Evolutionary conservation across 2,329 filamentous ascomycete genomes (phyloP), one percentile per base, ranked within the genome.

Genomic region (Mycosphaerelloides madeirae): DNA sequence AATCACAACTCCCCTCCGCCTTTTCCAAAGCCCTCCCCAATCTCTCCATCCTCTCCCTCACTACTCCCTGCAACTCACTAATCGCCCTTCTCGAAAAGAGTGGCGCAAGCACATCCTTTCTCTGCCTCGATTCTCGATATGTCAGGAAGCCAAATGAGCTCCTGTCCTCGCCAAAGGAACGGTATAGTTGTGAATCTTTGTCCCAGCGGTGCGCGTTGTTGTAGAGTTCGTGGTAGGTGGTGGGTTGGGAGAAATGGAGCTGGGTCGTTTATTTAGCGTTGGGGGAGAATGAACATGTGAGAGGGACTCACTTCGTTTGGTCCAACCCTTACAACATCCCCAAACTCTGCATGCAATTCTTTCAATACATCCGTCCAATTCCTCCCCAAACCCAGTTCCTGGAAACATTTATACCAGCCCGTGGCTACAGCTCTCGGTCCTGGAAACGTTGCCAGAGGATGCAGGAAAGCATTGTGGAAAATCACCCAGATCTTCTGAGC

Each of bases 141-240:
- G 60, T 70, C 25, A 65, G 47, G 41, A 65, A 67, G 9, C 65
- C 68, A 49, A 74, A 71, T 22, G 65, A 68, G n/a, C 68, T 70
- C 14, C 64, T 52, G 46, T 71, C 63, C 41, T 67, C 62, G 42
- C 65, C 64, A 48, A 74, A 72, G 31, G 60, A 60, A 14, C 59
- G 55, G 48, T 73, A 73, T 1, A 71, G 54, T 0, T 31, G 44
- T 1, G 49, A 50, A 32, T 73, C 68, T 43, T 73, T 73, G 45
- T 71, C 63, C 68, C 68, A 71, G 13, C 62, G 59, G 35, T 67
- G 66, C 31, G 58, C 61, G 38, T 59, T 59, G 50, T 65, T 68
- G 55, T 72, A 72, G 29, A 73, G 72, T 29, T 68, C 67, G 48
- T 68, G 57, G 50, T 71, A 73, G 18, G 65, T 68, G 7, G 62